phyloP scores from a whole-genome alignment of 2,329 filamentous ascomycete species.

The Grosmannia huntii region DNA sequence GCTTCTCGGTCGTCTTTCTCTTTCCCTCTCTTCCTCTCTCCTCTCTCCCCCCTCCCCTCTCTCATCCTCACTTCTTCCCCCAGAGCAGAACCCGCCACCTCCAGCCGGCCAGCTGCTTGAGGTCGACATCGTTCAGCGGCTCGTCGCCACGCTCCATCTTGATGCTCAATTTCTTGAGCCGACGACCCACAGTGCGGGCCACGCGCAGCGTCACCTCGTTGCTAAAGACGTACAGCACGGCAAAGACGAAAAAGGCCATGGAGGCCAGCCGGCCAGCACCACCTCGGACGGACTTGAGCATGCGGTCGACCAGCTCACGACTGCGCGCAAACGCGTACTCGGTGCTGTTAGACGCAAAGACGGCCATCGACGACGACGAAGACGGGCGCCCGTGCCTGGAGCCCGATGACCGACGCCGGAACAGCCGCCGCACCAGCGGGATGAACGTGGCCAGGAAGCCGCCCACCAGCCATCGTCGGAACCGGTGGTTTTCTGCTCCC shows the following conservation, averaged over 20 bases:
- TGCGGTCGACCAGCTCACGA: slow-evolving; percentile 35
- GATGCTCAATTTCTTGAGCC: slow-evolving; percentile 32
- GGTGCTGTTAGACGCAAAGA: slow-evolving; percentile 31
- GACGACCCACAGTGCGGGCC: slow-evolving; percentile 35
- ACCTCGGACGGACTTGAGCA: slow-evolving; percentile 28
- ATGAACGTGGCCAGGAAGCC: slow-evolving; percentile 39
- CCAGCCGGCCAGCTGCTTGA: slow-evolving; percentile 40
- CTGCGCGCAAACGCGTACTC: slow-evolving; percentile 44
- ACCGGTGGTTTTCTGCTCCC: slow-evolving; percentile 33
- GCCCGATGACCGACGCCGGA: slow-evolving; percentile 25
- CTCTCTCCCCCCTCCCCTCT: not conserved
- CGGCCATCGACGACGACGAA: not conserved
- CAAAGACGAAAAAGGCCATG: slow-evolving; percentile 41
- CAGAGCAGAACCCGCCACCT: slow-evolving; percentile 42
- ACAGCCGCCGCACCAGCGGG: slow-evolving; percentile 37
- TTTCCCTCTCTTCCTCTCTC: no score
- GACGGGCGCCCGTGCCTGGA: not conserved
- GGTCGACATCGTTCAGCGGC: slow-evolving; percentile 32
- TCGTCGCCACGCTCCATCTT: slow-evolving; percentile 35
- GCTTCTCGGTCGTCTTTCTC: no score
- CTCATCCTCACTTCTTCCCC: slow-evolving; percentile 14
- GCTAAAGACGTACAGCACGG: slow-evolving; percentile 44
- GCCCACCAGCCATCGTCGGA: slow-evolving; percentile 39
- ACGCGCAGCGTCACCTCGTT: slow-evolving; percentile 45
- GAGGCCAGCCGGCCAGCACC: slow-evolving; percentile 33